Conservation (phyloP, 805 yeast species). For the Alloascoidea hylecoeti region DNA sequence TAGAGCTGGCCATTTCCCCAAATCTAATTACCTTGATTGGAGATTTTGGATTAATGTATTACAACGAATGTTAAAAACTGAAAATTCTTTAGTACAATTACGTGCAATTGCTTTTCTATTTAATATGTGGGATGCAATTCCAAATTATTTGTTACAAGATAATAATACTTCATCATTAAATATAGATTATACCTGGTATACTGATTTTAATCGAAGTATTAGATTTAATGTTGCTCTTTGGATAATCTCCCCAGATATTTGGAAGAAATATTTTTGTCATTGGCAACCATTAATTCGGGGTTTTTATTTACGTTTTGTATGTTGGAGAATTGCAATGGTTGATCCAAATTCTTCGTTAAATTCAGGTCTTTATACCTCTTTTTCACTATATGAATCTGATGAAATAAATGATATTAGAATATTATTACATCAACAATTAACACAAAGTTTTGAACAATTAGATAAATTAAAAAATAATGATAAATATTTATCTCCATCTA, state of each 20-base stretch:
- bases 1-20: slow-evolving; percentile 9
- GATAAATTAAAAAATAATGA: too few species aligned
- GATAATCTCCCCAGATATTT: slow-evolving; percentile 33
- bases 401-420: too few species aligned
- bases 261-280: slow-evolving; percentile 53
- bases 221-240: slow-evolving; percentile 37
- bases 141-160: slow-evolving; percentile 16
- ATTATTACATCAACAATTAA: too few species aligned
- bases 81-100: slow-evolving; percentile 45
- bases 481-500: not conserved
- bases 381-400: not conserved
- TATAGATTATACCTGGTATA: slow-evolving; percentile 1
- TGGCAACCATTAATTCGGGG: slow-evolving; percentile 71
- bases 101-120: slow-evolving; percentile 53
- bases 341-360: not conserved
- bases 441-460: too few species aligned
- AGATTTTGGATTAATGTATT: slow-evolving; percentile 57
- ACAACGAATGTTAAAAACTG: slow-evolving; percentile 44
- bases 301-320: slow-evolving; percentile 48
- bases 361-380: not conserved
- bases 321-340: slow-evolving; percentile 40
- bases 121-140: slow-evolving; percentile 62
- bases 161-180: slow-evolving; percentile 2
- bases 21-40: slow-evolving; percentile 40
- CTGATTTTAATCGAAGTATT: slow-evolving; percentile 18